Conservation (phyloP, 106 monocot genomes). For the Triglochin maritima region DNA sequence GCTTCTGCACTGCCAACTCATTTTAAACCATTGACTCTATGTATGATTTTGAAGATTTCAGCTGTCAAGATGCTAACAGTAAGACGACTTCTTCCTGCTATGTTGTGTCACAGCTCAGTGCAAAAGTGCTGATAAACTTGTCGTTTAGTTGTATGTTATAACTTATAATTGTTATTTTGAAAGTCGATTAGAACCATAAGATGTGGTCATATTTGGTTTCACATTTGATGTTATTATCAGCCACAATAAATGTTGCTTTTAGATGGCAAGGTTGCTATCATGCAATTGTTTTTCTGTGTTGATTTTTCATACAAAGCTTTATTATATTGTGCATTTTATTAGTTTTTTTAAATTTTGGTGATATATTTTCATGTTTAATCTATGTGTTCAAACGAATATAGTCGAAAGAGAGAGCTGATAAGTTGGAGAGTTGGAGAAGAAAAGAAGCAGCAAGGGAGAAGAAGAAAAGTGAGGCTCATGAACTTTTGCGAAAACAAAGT, state of each 20-base stretch:
- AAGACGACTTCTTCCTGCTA: too few relatives aligned
- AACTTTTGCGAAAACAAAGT: constrained; percentile 47
- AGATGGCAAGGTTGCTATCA: neutral
- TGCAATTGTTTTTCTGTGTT: neutral
- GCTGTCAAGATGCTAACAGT: too few relatives aligned
- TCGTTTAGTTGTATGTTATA: too few relatives aligned
- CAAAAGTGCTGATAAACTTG: too few relatives aligned
- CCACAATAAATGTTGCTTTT: neutral
- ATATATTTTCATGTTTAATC: neutral
- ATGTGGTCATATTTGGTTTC: too few relatives aligned
- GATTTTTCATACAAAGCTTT: neutral
- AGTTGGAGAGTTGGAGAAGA: constrained; percentile 56
- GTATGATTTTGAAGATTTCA: too few relatives aligned
- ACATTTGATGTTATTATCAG: too few relatives aligned
- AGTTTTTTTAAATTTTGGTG: neutral
- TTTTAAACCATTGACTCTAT: too few relatives aligned
- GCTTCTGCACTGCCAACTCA: too few relatives aligned
- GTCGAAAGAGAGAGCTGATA: constrained; percentile 73
- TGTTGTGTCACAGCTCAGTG: too few relatives aligned
- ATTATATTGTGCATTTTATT: neutral
- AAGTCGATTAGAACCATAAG: too few relatives aligned
- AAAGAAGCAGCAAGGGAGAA: constrained; percentile 33
- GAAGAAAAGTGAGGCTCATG: constrained; percentile 37
- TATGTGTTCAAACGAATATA: constrained; percentile 10
- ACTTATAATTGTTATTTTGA: too few relatives aligned